Base-by-base conservation (phyloP, 257 asterid species). In the Asclepias syriaca region DNA sequence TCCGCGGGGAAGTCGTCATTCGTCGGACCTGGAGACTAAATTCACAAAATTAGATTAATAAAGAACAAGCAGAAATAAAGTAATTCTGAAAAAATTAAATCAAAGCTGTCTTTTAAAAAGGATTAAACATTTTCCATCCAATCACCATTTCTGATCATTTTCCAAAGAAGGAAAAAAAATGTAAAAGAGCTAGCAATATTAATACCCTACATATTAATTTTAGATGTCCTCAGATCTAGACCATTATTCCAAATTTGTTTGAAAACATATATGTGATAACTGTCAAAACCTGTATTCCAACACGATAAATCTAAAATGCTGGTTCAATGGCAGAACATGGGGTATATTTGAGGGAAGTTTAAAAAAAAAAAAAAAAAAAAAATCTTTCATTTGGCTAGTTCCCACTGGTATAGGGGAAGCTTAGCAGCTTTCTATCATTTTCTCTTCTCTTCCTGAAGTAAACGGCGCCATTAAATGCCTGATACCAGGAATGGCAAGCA, bases 1-100 rank as follows among this genome's bases (percentile, higher is more conserved):
- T 95, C 77, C 81, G 91, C n/a, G 98, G 98, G 73, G 99, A 95
- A 81, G 97, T 89, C 67, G 99, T 95, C 98, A 95, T 95, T 79
- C 99, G 88, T 40, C 99, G 97, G 69, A 95, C 98, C 99, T 95
- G 89, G 78, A 72, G 43, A 61, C 68, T 66, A 72, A 74, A 70
- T 83, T 59, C 74, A 71, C 58, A 45, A 67, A 65, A 72, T 65
- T 76, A 68, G 49, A 75, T 43, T 24, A 68, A 69, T 27, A 46
- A 15, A 22, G 54, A 69, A 68, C 53, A 75, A 43, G 27, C 40
- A 46, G 72, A n/a, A 7, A 10, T 40, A 14, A 14, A 63, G 6
- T 13, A 3, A 48, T 19, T n/a, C 16, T 34, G 50, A 49, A 32
- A 72, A 24, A 50, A 11, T 34, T 48, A n/a, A 24, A 46, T 19